Base-by-base conservation (phyloP, 2,329 filamentous ascomycete species). In the Clathrospora elynae region DNA sequence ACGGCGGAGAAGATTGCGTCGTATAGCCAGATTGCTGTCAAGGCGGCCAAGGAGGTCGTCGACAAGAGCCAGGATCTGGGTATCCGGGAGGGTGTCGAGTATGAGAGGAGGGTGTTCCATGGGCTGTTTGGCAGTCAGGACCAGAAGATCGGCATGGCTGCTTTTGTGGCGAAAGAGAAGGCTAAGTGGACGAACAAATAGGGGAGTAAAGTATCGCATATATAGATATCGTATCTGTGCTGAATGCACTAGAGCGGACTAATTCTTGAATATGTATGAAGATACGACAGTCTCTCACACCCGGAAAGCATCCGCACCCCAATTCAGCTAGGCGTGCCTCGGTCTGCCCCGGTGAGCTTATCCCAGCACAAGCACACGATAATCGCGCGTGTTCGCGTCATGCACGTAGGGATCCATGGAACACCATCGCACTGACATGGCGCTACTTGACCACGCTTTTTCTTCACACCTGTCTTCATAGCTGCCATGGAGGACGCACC, bases 51-150 rank as follows among this genome's bases (percentile, higher is more conserved):
- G 79, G 93, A 99, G 78, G 92, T 93, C n/a, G 92, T 99, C 42
- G 96, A 97, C 71, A 97, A 96, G 84, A 96, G 90, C 71, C 91
- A 97, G 78, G 93, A 99, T 61, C 73, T 96, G 57, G 79, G 86
- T 3, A 75, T 99, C 46, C 78, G 87, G 58, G 93, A 97, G 64
- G 93, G 93, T 10, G 87, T 99, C 2, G 93, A 99, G 75, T 97
- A 84, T 73, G 93, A 99, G 80, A 81, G 93, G 66, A 82, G 91
- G 38, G 80, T 97, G 22, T 99, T 99, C 78, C 93, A 99, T 73
- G 81, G 85, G 17, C 67, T 96, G 63, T 99, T 99, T 75, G 93
- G 92, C 14, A 95, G 87, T 68, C 82, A 89, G 74, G 93, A 99
- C 72, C 93, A 99, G 75, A 99, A 97, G 79, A 88, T 96, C 70